phyloP scores from a whole-genome alignment of 1,284 basidiomycete genomes.

The Pascua guehoae region DNA sequence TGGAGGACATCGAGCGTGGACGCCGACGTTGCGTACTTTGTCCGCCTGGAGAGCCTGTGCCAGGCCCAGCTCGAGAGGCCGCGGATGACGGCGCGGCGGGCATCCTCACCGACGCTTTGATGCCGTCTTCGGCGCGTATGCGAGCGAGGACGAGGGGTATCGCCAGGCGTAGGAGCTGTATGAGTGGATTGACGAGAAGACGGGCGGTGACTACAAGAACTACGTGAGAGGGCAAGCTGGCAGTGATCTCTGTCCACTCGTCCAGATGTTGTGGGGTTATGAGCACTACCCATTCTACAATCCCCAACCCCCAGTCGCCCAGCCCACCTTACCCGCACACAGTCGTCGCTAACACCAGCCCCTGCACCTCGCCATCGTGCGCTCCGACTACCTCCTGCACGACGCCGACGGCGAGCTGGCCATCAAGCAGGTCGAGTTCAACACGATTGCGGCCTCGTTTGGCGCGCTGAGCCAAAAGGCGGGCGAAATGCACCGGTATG shows the following conservation, averaged over 20 bases:
- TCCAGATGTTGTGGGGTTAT: no score
- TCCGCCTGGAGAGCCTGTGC: constrained; percentile 32
- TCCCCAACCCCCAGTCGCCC: no score
- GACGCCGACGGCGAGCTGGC: constrained; percentile 32
- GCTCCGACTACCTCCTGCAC: constrained; percentile 94
- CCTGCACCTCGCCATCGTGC: constrained; percentile 84
- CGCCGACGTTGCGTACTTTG: constrained; percentile 31
- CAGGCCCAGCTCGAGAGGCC: constrained; percentile 31
- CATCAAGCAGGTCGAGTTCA: constrained; percentile 96
- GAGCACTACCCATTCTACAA: no score
- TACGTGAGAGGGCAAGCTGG: no score
- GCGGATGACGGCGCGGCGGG: constrained; percentile 53
- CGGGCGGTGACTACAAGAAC: constrained; percentile 20
- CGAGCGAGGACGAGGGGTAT: constrained; percentile 49
- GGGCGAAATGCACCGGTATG: constrained; percentile 72
- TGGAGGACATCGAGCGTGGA: constrained; percentile 30
- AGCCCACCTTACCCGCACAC: no score
- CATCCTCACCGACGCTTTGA: constrained; percentile 55
- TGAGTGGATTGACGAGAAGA: constrained; percentile 17
- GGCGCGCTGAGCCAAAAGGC: constrained; percentile 73
- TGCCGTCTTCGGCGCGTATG: constrained; percentile 57
- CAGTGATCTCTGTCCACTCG: no score
- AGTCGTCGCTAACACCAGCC: constrained; percentile 54
- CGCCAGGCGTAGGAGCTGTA: constrained; percentile 21
- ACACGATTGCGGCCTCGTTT: constrained; percentile 92